Percentiles rank a stretch among this genome's conserved stretches.
These are phyloP conservation scores for Ceratocystis lukuohia DNA, from an alignment of 2,329 filamentous ascomycete species.

Conservation along the genomic window DNA sequence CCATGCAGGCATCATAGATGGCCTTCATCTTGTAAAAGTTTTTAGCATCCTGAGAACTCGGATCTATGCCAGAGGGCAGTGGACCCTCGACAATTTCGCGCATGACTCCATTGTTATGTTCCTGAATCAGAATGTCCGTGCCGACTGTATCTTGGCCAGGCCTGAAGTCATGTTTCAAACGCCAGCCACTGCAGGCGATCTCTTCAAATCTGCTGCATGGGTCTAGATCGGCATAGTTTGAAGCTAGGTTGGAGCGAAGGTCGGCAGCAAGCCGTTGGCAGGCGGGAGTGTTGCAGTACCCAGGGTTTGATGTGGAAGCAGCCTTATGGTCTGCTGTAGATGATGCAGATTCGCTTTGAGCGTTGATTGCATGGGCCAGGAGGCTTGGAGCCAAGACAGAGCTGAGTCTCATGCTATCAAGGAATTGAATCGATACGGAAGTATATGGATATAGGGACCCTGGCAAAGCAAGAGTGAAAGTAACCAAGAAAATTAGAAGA, in stretches of 20 bases:
- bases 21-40: conserved; percentile 55
- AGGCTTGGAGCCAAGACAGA: background rate
- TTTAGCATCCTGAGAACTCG: conserved; percentile 35
- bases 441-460: too few relatives aligned
- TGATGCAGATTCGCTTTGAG: background rate
- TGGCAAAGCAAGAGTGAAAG: too few relatives aligned
- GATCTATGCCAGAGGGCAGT: conserved; percentile 30
- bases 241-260: conserved; percentile 24
- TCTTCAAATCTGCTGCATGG: conserved; percentile 57
- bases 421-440: too few relatives aligned
- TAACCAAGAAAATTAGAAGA: too few relatives aligned
- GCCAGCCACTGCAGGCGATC: conserved; percentile 55
- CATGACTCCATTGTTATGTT: conserved; percentile 44
- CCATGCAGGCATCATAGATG: conserved; percentile 52
- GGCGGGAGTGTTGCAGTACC: conserved; percentile 23
- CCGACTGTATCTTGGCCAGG: conserved; percentile 49
- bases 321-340: too few relatives aligned
- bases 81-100: conserved; percentile 50
- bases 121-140: conserved; percentile 46
- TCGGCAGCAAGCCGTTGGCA: conserved; percentile 26
- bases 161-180: conserved; percentile 48
- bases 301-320: background rate
- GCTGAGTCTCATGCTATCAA: background rate
- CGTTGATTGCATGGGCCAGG: background rate
- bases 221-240: conserved; percentile 46